Conservation (phyloP, 371 early-diverging fungal genomes). For the Actinomortierella wolfii region DNA sequence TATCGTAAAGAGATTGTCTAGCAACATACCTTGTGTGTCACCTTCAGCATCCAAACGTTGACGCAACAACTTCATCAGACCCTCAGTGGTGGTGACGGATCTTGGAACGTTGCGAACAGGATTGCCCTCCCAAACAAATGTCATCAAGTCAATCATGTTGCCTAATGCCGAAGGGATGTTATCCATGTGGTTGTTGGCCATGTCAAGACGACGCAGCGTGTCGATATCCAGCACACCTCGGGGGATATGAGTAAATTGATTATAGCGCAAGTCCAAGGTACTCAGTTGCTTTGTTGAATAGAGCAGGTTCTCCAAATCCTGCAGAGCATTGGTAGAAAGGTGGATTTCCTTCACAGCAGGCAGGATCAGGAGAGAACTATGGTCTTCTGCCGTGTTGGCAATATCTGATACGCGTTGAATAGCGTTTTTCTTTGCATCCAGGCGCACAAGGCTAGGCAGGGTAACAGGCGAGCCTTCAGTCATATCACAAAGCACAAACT, state of each 20-base stretch:
- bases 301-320: slow-evolving; percentile 36
- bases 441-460: slow-evolving; percentile 51
- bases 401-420: slow-evolving; percentile 38
- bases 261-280: slow-evolving; percentile 70
- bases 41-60: slow-evolving; percentile 33
- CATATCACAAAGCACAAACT: slow-evolving; percentile 10
- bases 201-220: slow-evolving; percentile 65
- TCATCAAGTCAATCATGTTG: slow-evolving; percentile 50
- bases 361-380: slow-evolving; percentile 30
- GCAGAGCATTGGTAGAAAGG: slow-evolving; percentile 54
- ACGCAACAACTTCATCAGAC: slow-evolving; percentile 55
- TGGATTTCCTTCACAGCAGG: slow-evolving; percentile 64
- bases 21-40: slow-evolving; percentile 25
- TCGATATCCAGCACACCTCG: slow-evolving; percentile 49
- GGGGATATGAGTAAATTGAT: slow-evolving; percentile 61
- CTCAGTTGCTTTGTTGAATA: slow-evolving; percentile 51
- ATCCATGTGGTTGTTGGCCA: slow-evolving; percentile 63
- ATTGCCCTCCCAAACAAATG: slow-evolving; percentile 63
- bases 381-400: slow-evolving; percentile 18
- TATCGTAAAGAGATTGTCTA: no score
- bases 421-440: slow-evolving; percentile 65
- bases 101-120: slow-evolving; percentile 55
- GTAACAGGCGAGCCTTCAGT: slow-evolving; percentile 4
- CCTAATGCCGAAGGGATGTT: slow-evolving; percentile 61
- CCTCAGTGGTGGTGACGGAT: slow-evolving; percentile 49